Evolutionary conservation across 495 filamentous ascomycete species (phyloP).

Genomic region (Podospora anserina): DNA sequence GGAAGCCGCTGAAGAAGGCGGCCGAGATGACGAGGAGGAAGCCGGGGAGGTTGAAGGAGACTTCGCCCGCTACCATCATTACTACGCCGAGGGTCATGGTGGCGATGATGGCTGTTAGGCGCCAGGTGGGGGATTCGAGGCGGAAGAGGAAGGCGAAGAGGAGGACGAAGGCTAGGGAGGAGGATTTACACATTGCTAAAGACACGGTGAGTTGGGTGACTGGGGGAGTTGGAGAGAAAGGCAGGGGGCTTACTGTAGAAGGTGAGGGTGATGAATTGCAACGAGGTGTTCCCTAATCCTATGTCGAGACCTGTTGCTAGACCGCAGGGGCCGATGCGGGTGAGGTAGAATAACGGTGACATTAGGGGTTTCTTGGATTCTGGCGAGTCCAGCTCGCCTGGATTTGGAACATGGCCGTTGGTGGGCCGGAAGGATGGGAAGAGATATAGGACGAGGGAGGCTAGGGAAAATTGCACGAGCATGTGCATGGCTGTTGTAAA

Average conservation of each 20-base stretch:
- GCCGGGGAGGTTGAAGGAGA: slow-evolving; percentile 83
- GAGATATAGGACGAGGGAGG: slow-evolving; percentile 74
- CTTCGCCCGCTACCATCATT: slow-evolving; percentile 98
- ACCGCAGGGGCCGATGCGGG: slow-evolving; percentile 89
- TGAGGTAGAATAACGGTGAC: slow-evolving; percentile 87
- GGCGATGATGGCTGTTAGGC: slow-evolving; percentile 79
- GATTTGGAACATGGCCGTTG: slow-evolving; percentile 44
- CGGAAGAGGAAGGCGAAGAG: slow-evolving; percentile 94
- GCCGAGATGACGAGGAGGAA: slow-evolving; percentile 90
- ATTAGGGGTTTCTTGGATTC: slow-evolving; percentile 73
- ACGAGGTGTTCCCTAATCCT: slow-evolving; percentile 89
- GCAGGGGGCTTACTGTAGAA: slow-evolving; percentile 73
- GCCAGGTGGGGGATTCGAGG: slow-evolving; percentile 82
- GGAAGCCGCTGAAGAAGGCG: slow-evolving; percentile 93
- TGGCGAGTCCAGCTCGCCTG: slow-evolving; percentile 48
- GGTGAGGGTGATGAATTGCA: slow-evolving; percentile 93
- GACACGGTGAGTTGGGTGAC: slow-evolving; percentile 20
- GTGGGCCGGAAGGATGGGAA: slow-evolving; percentile 80
- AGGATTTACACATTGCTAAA: slow-evolving; percentile 97
- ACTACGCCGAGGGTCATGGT: slow-evolving; percentile 94
- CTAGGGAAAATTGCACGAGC: slow-evolving; percentile 87
- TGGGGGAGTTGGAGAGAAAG: not conserved
- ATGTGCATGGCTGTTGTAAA: slow-evolving; percentile 96
- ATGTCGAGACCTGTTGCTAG: slow-evolving; percentile 93
- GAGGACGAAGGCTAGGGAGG: slow-evolving; percentile 89